Base-by-base conservation (phyloP, 2,329 filamentous ascomycete genomes). In the Sclerotinia spermophila region DNA sequence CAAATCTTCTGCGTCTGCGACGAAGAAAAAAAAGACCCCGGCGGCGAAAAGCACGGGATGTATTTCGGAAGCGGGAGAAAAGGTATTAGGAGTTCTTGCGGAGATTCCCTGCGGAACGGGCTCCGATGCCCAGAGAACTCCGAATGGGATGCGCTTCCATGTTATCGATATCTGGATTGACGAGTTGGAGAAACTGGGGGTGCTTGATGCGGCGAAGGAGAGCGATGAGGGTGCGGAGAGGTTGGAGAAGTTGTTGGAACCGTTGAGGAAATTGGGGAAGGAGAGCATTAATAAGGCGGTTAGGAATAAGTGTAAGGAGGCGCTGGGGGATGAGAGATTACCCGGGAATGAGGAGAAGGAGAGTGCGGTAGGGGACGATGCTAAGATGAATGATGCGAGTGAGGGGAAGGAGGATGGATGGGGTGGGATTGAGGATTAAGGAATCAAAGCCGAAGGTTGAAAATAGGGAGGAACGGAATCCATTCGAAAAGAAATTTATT, bases 101-200 rank as follows among this genome's bases (percentile, higher is more conserved):
- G 79, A 81, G 71, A 80, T 81, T 72, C 82, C 83, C 27, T 76
- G 83, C 53, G 27, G 53, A 8, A 40, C 56, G 40, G 69, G 69
- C 7, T 27, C 51, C 13, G 69, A 60, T 33, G 62, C 65, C n/a
- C 44, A 51, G 33, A 79, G 80, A 67, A 89, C 96, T 1, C 92
- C 95, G 0, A 92, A 96, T 76, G 96, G 96, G 0, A 79, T 99
- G 79, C 84, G 93, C 73, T 89, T 97, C 80, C 96, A 99, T 81
- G 87, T 94, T 21, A 81, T 97, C 73, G 96, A 99, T 82, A 86
- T 98, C 68, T 98, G 92, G 88, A 86, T 97, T 13, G 96, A 98
- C 80, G 94, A 97, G 84, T 81, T 94, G 76, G 92, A 94, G 81
- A 90, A 89, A 78, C 87, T 89, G 45, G 87, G 89, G 68, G 83